A percentile compares a stretch with the other conserved stretches of the same genome.
Conservation (phyloP, 2,329 filamentous ascomycete species). For the Aspergillus spinulosporus region DNA sequence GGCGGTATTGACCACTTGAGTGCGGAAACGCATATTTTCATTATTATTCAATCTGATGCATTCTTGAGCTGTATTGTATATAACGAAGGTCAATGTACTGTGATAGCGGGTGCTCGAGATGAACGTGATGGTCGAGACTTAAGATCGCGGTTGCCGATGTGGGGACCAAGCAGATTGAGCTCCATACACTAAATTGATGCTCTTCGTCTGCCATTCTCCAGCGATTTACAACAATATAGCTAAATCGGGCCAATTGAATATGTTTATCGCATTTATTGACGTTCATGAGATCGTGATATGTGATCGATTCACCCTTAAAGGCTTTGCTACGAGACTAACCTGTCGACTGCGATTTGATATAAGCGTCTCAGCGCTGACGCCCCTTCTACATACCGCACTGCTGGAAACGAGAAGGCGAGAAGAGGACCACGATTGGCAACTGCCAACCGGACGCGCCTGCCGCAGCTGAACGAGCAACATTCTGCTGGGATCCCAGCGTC, state of each 20-base stretch:
- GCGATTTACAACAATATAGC: background rate
- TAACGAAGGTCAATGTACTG: background rate
- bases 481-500: too few species aligned
- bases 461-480: too few species aligned
- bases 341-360: too few species aligned
- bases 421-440: too few species aligned
- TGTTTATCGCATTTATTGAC: background rate
- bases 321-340: too few species aligned
- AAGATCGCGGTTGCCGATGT: background rate
- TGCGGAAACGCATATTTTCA: slow-evolving; percentile 36
- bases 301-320: too few species aligned
- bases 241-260: background rate
- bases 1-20: slow-evolving; percentile 32
- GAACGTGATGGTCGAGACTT: background rate
- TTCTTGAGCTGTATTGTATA: background rate
- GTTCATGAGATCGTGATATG: too few species aligned
- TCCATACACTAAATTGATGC: background rate
- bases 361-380: too few species aligned
- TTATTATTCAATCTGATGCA: background rate
- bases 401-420: too few species aligned
- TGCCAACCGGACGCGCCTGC: too few species aligned
- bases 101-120: background rate
- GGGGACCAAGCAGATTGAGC: background rate
- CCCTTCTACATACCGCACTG: too few species aligned
- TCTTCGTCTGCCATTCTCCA: background rate